These are phyloP conservation scores for Hypoxylon rubiginosum DNA, from an alignment of 2,329 filamentous ascomycete species.

Conservation along the genomic window DNA sequence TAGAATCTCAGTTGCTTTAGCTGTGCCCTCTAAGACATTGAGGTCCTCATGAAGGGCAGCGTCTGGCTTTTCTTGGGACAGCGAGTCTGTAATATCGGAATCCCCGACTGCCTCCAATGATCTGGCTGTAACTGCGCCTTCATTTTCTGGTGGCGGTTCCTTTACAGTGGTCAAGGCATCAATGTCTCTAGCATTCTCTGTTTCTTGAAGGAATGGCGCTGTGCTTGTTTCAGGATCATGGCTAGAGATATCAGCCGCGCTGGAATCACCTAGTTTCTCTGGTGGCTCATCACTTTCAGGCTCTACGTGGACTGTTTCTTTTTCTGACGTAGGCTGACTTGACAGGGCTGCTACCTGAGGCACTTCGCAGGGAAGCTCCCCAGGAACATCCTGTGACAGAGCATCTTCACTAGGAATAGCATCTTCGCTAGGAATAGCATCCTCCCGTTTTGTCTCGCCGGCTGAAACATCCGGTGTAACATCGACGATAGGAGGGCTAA, in stretches of 20 bases:
- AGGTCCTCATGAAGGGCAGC: not conserved
- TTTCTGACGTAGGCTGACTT: slow-evolving; percentile 9
- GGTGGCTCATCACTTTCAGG: slow-evolving; percentile 2
- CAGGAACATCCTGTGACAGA: not conserved
- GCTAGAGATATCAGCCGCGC: slow-evolving; percentile 5
- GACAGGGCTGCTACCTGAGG: slow-evolving; percentile 7
- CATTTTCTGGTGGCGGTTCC: not conserved
- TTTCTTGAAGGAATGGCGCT: slow-evolving; percentile 3
- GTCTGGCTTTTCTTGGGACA: slow-evolving; percentile 6
- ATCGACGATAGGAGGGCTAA: slow-evolving; percentile 7
- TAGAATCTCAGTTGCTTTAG: not conserved
- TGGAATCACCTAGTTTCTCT: slow-evolving; percentile 4
- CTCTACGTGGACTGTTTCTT: not conserved
- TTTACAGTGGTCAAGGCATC: not conserved
- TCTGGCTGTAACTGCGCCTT: not conserved
- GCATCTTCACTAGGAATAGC: not conserved
- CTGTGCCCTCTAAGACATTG: slow-evolving; percentile 7
- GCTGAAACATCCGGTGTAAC: too few species aligned
- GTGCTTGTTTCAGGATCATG: slow-evolving; percentile 3
- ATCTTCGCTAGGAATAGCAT: slow-evolving; percentile 1
- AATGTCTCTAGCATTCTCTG: slow-evolving; percentile 4
- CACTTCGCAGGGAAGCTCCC: not conserved
- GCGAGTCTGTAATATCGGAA: not conserved
- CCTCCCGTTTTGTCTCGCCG: not conserved
- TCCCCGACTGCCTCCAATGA: slow-evolving; percentile 1